Base-by-base conservation (phyloP, 1,139 yeast species). In the Candida sp. region DNA sequence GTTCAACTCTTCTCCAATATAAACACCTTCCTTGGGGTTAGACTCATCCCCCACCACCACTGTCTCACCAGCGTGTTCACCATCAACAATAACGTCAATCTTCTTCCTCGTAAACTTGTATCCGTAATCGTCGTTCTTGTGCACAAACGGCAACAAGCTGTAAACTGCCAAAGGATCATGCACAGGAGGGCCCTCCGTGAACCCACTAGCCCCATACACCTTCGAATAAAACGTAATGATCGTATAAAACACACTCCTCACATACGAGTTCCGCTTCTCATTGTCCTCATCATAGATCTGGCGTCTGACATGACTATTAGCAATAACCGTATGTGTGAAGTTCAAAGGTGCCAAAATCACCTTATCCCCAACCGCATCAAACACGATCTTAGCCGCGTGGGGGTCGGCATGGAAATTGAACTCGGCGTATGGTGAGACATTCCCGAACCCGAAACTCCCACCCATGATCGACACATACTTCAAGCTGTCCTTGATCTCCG, bases 121-220 rank as follows among this genome's bases (percentile, higher is more conserved):
- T n/a, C 66, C 65, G 52, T 70, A 76, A n/a, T 59, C 53, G 59
- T 68, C 58, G 2, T 62, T 63, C 11, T 70, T 67, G 39, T 72
- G 70, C 31, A 79, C 59, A 37, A 70, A 48, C 3, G 86, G 83
- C 42, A 88, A 65, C 27, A 88, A 63, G 0, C 83, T 82, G 48
- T 80, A 84, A 3, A 89, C 73, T 0, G 96, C 90, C 43, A 89
- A 69, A 0, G 96, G 96, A 63, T 90, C 96, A 66, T 91, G 96
- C 1, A 90, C 77, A 1, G 96, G 93, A 1, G 96, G 94, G 0
- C 96, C 96, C 3, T 66, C 59, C 3, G 54, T 60, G 56, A 80
- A 77, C 2, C 78, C 81, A 58, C 75, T 78, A n/a, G 65, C 68
- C 23, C 65, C 63, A 63, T 83, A 85, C 8, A 81, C 63, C 30